Conservation (phyloP, 176 grass and related monocot genomes). For the Oryza meridionalis region DNA sequence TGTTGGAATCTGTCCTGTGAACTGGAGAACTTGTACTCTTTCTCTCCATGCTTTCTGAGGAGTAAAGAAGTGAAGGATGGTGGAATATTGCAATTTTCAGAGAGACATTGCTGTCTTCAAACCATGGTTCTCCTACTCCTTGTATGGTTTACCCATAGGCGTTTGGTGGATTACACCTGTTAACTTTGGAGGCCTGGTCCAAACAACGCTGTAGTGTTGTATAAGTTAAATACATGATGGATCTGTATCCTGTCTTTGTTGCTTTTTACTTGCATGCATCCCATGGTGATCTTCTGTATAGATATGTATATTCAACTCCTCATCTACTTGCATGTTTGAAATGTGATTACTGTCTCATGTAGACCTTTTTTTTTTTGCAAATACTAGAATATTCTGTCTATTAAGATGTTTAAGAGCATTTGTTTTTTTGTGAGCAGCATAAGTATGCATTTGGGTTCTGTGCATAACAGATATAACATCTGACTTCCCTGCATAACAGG, state of each 20-base stretch:
- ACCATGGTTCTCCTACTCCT: constrained; percentile 1
- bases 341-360: neutral
- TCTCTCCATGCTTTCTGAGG: neutral
- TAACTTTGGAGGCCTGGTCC: neutral
- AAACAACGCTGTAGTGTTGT: neutral
- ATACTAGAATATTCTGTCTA: constrained; percentile 15
- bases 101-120: constrained; percentile 29
- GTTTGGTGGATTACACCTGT: neutral
- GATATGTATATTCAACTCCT: neutral
- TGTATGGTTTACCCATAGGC: neutral
- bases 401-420: neutral
- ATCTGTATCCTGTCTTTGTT: neutral
- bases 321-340: constrained; percentile 3
- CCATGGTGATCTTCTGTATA: neutral
- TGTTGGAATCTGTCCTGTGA: constrained; percentile 15
- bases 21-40: constrained; percentile 14
- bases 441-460: neutral
- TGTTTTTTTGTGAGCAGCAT: constrained; percentile 9
- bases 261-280: constrained; percentile 6
- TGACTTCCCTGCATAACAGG: neutral
- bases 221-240: neutral
- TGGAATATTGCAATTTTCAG: constrained; percentile 12
- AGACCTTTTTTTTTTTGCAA: neutral
- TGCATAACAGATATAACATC: neutral
- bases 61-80: neutral